phyloP scores from a whole-genome alignment of 192 early-diverging fungal genomes.

The Spizellomyces sp. region DNA sequence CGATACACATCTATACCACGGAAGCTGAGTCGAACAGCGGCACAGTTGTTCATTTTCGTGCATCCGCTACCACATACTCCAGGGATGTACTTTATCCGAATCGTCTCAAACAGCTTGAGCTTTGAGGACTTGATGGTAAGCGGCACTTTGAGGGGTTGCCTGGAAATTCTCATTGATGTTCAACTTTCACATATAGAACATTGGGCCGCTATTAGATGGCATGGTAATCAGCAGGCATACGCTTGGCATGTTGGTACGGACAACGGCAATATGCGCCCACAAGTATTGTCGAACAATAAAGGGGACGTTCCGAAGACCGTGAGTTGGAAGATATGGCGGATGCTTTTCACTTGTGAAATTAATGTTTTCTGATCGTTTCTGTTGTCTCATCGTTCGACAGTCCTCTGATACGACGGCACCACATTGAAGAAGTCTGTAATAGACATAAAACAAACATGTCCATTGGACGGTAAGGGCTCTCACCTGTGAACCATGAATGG shows the following conservation, averaged over 20 bases:
- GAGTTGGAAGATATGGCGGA: conserved; percentile 33
- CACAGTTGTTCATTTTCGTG: conserved; percentile 61
- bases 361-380: background rate
- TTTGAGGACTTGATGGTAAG: background rate
- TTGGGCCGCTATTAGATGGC: conserved; percentile 76
- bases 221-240: conserved; percentile 70
- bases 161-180: background rate
- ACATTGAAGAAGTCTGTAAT: conserved; percentile 50
- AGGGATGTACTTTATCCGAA: conserved; percentile 70
- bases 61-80: conserved; percentile 63
- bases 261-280: conserved; percentile 71
- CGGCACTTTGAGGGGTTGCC: background rate
- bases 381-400: background rate
- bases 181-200: conserved; percentile 1
- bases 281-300: conserved; percentile 54
- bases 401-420: conserved; percentile 32
- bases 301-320: conserved; percentile 58
- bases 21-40: conserved; percentile 7
- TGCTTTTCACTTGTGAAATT: background rate
- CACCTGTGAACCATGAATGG: background rate
- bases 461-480: conserved; percentile 23
- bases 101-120: conserved; percentile 41
- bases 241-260: conserved; percentile 68
- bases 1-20: conserved; percentile 7
- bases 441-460: conserved; percentile 35